Conservation (phyloP, 768 basidiomycete genomes). For the Hydnomerulius pinastri region DNA sequence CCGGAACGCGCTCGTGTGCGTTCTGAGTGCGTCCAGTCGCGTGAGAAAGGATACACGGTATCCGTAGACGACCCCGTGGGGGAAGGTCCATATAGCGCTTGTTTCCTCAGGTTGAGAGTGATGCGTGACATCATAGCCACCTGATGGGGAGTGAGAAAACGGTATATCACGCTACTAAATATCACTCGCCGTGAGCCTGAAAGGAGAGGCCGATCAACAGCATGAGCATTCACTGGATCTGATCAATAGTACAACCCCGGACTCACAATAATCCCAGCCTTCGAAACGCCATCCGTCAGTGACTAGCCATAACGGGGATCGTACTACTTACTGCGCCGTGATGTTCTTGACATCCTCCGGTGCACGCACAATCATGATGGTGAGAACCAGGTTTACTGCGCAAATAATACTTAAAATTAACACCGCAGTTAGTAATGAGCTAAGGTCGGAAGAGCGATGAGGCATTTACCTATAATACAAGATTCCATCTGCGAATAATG, state of each 20-base stretch:
- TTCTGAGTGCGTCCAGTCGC: not conserved
- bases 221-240: constrained; percentile 17
- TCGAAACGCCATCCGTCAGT: not conserved
- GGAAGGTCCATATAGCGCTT: not conserved
- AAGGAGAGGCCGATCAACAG: constrained; percentile 36
- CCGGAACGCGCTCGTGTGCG: not conserved
- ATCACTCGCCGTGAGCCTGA: constrained; percentile 15
- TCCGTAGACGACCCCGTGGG: not conserved
- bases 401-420: constrained; percentile 37
- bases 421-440: not conserved
- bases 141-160: constrained; percentile 20
- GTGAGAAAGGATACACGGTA: not conserved
- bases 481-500: constrained; percentile 34
- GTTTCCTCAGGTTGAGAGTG: constrained; percentile 58
- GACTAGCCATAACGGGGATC: not conserved
- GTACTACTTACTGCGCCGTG: constrained; percentile 30
- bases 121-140: constrained; percentile 73
- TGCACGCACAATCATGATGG: constrained; percentile 40
- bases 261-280: constrained; percentile 45
- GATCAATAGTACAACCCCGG: not conserved
- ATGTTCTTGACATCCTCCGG: constrained; percentile 35
- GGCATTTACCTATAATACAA: constrained; percentile 35
- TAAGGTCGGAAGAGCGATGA: not conserved
- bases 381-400: constrained; percentile 37
- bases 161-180: not conserved